Percentiles rank a stretch among this genome's conserved stretches.
phyloP scores from a whole-genome alignment of 2,329 filamentous ascomycete genomes.

The Botrytis sinoallii region DNA sequence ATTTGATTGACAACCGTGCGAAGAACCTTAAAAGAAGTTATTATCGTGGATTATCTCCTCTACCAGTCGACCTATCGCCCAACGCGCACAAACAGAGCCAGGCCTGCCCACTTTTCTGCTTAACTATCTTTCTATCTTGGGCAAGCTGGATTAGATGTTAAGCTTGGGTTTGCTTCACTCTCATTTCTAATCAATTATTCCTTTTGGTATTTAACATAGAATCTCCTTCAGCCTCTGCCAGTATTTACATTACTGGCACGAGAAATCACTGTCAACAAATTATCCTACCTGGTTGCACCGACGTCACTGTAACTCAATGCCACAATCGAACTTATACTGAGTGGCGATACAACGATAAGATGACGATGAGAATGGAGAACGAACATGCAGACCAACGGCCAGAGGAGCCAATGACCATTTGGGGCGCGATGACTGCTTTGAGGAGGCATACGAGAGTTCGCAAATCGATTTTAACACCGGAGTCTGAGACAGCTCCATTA shows the following conservation, averaged over 20 bases:
- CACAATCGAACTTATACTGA: neutral
- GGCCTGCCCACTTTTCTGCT: neutral
- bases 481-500: slow-evolving; percentile 29
- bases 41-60: neutral
- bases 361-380: slow-evolving; percentile 8
- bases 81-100: neutral
- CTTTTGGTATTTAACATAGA: neutral
- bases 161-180: neutral
- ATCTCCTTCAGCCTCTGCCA: neutral
- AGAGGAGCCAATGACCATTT: slow-evolving; percentile 16
- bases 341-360: slow-evolving; percentile 6
- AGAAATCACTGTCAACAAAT: neutral
- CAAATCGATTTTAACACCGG: slow-evolving; percentile 14
- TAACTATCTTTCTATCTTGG: slow-evolving; percentile 3
- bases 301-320: slow-evolving; percentile 4
- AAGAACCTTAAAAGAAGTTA: neutral
- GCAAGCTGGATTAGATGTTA: neutral
- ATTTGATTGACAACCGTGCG: neutral
- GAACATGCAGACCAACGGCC: neutral
- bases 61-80: neutral
- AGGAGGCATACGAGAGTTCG: slow-evolving; percentile 24
- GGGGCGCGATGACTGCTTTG: slow-evolving; percentile 33
- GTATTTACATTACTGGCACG: neutral
- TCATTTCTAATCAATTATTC: neutral
- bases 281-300: neutral